Percentiles rank a stretch among this genome's conserved stretches.
These are phyloP conservation scores for Usnea hakonensis DNA, from an alignment of 495 filamentous ascomycete genomes.

Conservation along the genomic window DNA sequence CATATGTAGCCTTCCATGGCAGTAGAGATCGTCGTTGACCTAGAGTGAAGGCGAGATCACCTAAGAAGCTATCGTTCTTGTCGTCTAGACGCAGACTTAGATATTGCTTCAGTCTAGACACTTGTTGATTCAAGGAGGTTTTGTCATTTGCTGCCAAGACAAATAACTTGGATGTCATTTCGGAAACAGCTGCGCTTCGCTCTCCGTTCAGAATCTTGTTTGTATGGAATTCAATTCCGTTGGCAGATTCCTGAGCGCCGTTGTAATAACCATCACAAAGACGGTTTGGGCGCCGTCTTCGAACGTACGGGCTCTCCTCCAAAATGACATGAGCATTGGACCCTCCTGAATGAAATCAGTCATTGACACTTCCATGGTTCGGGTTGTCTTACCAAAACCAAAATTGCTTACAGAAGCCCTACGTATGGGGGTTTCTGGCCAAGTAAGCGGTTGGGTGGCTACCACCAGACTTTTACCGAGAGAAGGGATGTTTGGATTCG, in stretches of 20 bases:
- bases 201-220: neutral
- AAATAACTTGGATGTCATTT: neutral
- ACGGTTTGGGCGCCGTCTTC: neutral
- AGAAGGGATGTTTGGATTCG: neutral
- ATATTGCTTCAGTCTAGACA: neutral
- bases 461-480: slow-evolving; percentile 1
- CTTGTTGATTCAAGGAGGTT: neutral
- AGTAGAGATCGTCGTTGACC: neutral
- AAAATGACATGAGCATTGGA: slow-evolving; percentile 49
- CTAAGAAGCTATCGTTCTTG: neutral
- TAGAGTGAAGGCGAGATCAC: neutral
- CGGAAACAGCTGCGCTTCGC: neutral
- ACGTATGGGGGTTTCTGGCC: slow-evolving; percentile 28
- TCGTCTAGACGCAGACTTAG: neutral
- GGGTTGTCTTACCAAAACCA: slow-evolving; percentile 39
- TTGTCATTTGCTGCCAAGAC: neutral
- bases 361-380: no score
- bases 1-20: neutral
- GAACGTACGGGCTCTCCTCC: slow-evolving; percentile 23
- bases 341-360: slow-evolving; percentile 23
- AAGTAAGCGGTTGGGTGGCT: slow-evolving; percentile 1
- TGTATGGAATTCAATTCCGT: neutral
- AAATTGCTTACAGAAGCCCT: slow-evolving; percentile 54
- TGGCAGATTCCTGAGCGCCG: neutral
- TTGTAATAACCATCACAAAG: neutral